phyloP scores from a whole-genome alignment of 2,329 filamentous ascomycete genomes.

The Fusarium tuaranense region DNA sequence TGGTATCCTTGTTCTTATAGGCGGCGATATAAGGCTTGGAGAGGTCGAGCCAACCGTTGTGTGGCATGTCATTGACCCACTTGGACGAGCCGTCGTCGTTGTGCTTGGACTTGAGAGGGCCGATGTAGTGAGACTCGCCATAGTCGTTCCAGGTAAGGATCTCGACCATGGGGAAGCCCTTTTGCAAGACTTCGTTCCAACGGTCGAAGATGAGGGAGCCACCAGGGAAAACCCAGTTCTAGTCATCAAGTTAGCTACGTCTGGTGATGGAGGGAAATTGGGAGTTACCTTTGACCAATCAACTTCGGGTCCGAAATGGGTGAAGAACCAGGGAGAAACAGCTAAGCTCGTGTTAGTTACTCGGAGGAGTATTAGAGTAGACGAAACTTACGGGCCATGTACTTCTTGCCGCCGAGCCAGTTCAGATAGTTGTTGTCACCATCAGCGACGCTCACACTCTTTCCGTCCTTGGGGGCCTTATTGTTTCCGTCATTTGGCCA shows the following conservation, averaged over 20 bases:
- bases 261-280: rapidly evolving
- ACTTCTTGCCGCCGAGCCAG: constrained; percentile 56
- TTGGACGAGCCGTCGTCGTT: constrained; percentile 58
- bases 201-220: constrained; percentile 70
- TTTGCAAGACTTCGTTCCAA: constrained; percentile 61
- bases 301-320: constrained; percentile 52
- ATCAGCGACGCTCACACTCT: constrained; percentile 54
- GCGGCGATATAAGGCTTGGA: constrained; percentile 65
- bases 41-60: constrained; percentile 65
- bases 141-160: constrained; percentile 63
- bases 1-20: constrained; percentile 59
- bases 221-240: constrained; percentile 70
- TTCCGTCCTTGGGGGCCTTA: constrained; percentile 58
- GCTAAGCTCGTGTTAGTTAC: constrained; percentile 35
- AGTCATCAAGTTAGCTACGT: constrained; percentile 55
- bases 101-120: constrained; percentile 58
- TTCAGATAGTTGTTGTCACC: constrained; percentile 50
- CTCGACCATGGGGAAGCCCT: constrained; percentile 61
- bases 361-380: rapidly evolving
- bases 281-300: constrained; percentile 22
- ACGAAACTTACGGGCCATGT: constrained; percentile 54
- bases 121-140: constrained; percentile 67
- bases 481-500: constrained; percentile 61
- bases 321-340: constrained; percentile 58
- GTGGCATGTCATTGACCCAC: constrained; percentile 62